Base-by-base conservation (phyloP, 352 stramenopile genomes). In the Globisporangium orthogonon region DNA sequence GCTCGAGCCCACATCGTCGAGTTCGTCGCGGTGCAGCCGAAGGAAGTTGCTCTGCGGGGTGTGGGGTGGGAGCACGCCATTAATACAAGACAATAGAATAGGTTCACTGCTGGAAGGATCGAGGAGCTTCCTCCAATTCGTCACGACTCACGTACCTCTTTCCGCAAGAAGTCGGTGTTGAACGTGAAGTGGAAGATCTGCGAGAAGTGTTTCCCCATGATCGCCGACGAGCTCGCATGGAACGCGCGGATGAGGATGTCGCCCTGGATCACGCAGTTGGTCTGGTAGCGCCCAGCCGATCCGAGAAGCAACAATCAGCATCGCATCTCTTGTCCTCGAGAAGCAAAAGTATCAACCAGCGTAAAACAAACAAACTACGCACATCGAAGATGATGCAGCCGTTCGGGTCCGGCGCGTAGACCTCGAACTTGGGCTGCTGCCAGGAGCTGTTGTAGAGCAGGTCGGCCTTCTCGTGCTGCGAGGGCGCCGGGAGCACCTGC, bases 161-260 rank as follows among this genome's bases (percentile, higher is more conserved):
- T 82, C 53, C 80, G 79, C 48, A 90, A 78, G 58, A 91, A 91
- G 50, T 89, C 82, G 2, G 83, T 93, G 59, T 91, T 84, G 55
- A 93, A 89, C 13, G 78, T 90, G 47, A 93, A 83, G 68, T 93
- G 83, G 63, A 91, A 91, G 75, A 93, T 89, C 57, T 89, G 86
- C 46, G 85, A 73, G 54, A 90, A 81, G 66, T 91, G 76, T 61
- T 87, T 89, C 31, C 81, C 81, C 45, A 91, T 60, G 52, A 91
- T 86, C 31, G 83, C 79, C 30, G 69, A 76, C 43, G 70, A 74
- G 46, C 86, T 91, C 15, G 83, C 78, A 37, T 94, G 78, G 59
- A 90, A 94, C 43, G 78, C 83, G 18, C 81, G 67, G 35, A 94
- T 72, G 37, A 88, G 29, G 13, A 83, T 72, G 49, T 94, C 83